Conservation (phyloP, 2,329 filamentous ascomycete species). For the Aspergillus fructus region DNA sequence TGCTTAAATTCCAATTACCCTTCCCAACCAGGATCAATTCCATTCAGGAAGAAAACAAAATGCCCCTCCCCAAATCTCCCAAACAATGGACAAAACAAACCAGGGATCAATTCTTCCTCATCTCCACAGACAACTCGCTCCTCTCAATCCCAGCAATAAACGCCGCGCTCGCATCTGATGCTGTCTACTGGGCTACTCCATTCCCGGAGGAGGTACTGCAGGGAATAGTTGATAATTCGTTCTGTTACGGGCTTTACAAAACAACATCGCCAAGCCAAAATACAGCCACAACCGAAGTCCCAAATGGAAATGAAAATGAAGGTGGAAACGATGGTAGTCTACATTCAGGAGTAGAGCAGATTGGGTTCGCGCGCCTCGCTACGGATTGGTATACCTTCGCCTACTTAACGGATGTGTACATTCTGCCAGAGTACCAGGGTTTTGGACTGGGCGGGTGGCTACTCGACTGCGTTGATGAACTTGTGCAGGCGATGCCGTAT, state of each 20-base stretch:
- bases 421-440: conserved; percentile 59
- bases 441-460: conserved; percentile 66
- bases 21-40: too few relatives aligned
- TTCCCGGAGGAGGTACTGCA: conserved; percentile 51
- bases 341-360: conserved; percentile 31
- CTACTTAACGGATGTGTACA: conserved; percentile 69
- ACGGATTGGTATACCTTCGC: conserved; percentile 69
- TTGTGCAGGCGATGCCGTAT: conserved; percentile 56
- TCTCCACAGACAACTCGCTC: conserved; percentile 61
- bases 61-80: conserved; percentile 12
- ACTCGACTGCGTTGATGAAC: conserved; percentile 60
- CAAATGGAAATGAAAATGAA: not conserved
- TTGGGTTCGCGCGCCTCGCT: conserved; percentile 63
- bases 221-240: conserved; percentile 56
- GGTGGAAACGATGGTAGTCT: not conserved
- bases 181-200: conserved; percentile 61
- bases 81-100: conserved; percentile 9
- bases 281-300: not conserved
- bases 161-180: conserved; percentile 55
- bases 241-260: conserved; percentile 60
- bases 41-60: not conserved
- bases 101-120: conserved; percentile 17
- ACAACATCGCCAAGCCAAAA: not conserved
- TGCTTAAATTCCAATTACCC: too few relatives aligned
- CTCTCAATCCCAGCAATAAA: conserved; percentile 58